These are phyloP conservation scores for Magnusiomyces clavatus DNA, from an alignment of 1,139 yeast species.

Conservation along the genomic window DNA sequence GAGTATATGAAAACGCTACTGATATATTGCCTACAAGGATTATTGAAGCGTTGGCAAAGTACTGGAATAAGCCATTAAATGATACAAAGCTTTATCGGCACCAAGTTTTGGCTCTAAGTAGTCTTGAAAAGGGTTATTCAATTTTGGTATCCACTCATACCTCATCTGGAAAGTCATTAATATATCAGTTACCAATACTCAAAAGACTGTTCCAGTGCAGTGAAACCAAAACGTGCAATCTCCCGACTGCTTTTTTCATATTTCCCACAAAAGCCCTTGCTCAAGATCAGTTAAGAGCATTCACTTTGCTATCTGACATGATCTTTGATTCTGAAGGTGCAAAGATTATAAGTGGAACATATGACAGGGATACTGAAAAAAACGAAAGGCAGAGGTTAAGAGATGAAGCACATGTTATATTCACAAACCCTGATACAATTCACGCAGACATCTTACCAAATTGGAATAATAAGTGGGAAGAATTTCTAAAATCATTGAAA, in stretches of 20 bases:
- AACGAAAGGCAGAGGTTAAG: slow-evolving; percentile 47
- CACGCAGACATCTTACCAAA: slow-evolving; percentile 76
- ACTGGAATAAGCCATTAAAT: slow-evolving; percentile 32
- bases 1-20: background rate
- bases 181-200: slow-evolving; percentile 82
- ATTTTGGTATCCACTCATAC: slow-evolving; percentile 89
- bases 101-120: slow-evolving; percentile 68
- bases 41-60: slow-evolving; percentile 7
- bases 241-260: slow-evolving; percentile 72
- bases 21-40: background rate
- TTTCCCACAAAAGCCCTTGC: slow-evolving; percentile 97
- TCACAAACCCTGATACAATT: slow-evolving; percentile 91
- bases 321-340: slow-evolving; percentile 19
- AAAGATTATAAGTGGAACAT: slow-evolving; percentile 56
- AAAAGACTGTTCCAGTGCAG: slow-evolving; percentile 34
- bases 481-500: slow-evolving; percentile 54
- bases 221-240: slow-evolving; percentile 21
- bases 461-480: slow-evolving; percentile 50
- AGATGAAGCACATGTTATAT: slow-evolving; percentile 63
- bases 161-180: slow-evolving; percentile 88
- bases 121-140: slow-evolving; percentile 47
- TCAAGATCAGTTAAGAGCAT: slow-evolving; percentile 84
- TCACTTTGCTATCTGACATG: slow-evolving; percentile 46
- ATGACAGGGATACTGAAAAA: slow-evolving; percentile 84
- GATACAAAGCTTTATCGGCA: slow-evolving; percentile 56